Base-by-base conservation (phyloP, 2,329 filamentous ascomycete species). In the Alternaria rosae region DNA sequence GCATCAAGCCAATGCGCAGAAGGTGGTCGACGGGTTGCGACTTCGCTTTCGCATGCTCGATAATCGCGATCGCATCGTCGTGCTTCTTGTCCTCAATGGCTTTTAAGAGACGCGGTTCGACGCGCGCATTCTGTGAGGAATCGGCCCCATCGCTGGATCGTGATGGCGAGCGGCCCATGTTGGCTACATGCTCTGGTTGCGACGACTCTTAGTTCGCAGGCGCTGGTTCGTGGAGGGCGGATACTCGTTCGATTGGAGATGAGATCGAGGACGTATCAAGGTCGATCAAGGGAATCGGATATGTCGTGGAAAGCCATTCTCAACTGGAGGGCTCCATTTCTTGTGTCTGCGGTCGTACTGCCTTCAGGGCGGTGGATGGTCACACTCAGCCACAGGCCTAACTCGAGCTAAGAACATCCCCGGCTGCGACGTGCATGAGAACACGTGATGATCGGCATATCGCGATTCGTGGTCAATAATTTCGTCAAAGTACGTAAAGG, bases 1-100 rank as follows among this genome's bases (percentile, higher is more conserved):
- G 76, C 71, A 76, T 71, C 17, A 79, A 54, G 3, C 72, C 77
- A 52, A 79, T 78, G 61, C 77, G 76, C 45, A 79, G 65, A 32
- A 79, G 70, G 70, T 78, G 73, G 38, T 78, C 76, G 64, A 62
- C 58, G 30, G 74, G 72, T 59, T 76, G 72, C 51, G 69, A 65
- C 57, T 75, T 75, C 9, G 69, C 63, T 54, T 73, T 75, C 32
- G 73, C 73, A 26, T 75, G 61, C 56, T 79, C 75, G 71, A 79
- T 77, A n/a, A 78, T 75, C 20, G 73, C 71, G 44, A 74, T 70
- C 10, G 70, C 73, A n/a, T 76, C 72, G 23, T 71, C 69, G 45
- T 76, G 65, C 35, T 69, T 70, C 41, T 65, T 60, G 25, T 77
- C 71, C 59, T 78, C 76, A 59, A 78, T 75, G 6, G 76, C 76